Base-by-base conservation (phyloP, 2,329 filamentous ascomycete species). In the Sordariomycetes sp. region DNA sequence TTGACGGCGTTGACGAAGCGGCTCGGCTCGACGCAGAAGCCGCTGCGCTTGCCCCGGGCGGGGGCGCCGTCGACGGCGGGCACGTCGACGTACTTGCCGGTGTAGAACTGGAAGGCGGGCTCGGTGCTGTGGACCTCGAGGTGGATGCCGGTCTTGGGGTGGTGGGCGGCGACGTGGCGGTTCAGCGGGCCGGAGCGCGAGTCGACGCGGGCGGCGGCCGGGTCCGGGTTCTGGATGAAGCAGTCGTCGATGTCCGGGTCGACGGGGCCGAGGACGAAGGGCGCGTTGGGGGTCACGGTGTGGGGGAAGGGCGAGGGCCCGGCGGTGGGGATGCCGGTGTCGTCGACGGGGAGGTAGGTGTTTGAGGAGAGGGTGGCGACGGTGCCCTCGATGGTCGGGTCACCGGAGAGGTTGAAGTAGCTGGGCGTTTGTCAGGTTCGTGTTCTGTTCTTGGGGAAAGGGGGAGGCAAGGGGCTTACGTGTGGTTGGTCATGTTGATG, bases 51-150 rank as follows among this genome's bases (percentile, higher is more conserved):
- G 0, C 79, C 82, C 54, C 89, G 81, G 1, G 86, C 85, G 0
- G 87, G 82, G 32, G 81, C 71, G 2, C 78, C 78, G n/a, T 77
- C 79, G 3, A 84, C 76, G 34, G 76, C 86, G 0, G 89, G 87
- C 14, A 96, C 87, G 65, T 94, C 76, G 63, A 95, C 91, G 67
- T 85, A 87, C 68, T 89, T 87, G 63, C 93, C 94, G 0, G 91
- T 95, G 74, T 97, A 97, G 75, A 97, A 96, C 72, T 97, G 93
- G 78, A 97, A 97, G 0, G 90, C 89, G 0, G 94, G 94, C 76
- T 97, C 93, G 0, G 93, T 97, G 76, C 89, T 94, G 66, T 85
- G 77, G 6, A 96, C 87, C 71, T 97, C 89, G 55, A 97, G 83
- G 69, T 95, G 87, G 63, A 97, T 79, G 62, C 84, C 83, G 32